Conservation (phyloP, 345 rosid genomes). For the Arabidopsis suecica region DNA sequence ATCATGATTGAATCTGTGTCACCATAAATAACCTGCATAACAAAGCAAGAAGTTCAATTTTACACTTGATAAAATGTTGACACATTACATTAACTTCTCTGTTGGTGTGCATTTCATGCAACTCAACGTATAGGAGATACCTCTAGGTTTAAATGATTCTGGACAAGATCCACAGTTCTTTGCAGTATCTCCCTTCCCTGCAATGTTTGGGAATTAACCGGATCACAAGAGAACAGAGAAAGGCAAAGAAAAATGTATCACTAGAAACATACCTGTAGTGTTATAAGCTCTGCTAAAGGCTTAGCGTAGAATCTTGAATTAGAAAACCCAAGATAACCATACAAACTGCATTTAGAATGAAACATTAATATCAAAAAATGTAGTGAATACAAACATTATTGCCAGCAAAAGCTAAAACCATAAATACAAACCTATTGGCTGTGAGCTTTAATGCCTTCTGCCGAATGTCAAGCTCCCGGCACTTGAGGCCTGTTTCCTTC, state of each 20-base stretch:
- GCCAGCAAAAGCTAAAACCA: slow-evolving; percentile 28
- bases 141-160: slow-evolving; percentile 90
- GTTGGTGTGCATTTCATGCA: slow-evolving; percentile 22
- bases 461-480: slow-evolving; percentile 91
- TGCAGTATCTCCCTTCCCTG: slow-evolving; percentile 99
- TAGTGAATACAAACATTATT: slow-evolving; percentile 11
- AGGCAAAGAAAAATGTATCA: not conserved
- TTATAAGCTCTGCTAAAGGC: slow-evolving; percentile 96
- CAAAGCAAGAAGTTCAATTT: slow-evolving; percentile 39
- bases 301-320: slow-evolving; percentile 98
- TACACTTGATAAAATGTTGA: slow-evolving; percentile 27
- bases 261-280: slow-evolving; percentile 69
- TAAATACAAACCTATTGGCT: slow-evolving; percentile 77
- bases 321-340: slow-evolving; percentile 99
- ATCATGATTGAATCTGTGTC: slow-evolving; percentile 99
- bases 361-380: slow-evolving; percentile 6
- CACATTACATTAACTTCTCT: slow-evolving; percentile 26
- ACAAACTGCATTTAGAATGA: slow-evolving; percentile 70
- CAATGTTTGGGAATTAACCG: slow-evolving; percentile 27
- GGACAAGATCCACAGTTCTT: slow-evolving; percentile 95
- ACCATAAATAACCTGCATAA: slow-evolving; percentile 87
- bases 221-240: slow-evolving; percentile 11
- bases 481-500: slow-evolving; percentile 76
- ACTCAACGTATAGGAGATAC: slow-evolving; percentile 49
- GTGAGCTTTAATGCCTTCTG: slow-evolving; percentile 98